Percentiles rank a stretch among this genome's conserved stretches.
phyloP scores from a whole-genome alignment of 331 rosid species.

The Prunus yedoensis region DNA sequence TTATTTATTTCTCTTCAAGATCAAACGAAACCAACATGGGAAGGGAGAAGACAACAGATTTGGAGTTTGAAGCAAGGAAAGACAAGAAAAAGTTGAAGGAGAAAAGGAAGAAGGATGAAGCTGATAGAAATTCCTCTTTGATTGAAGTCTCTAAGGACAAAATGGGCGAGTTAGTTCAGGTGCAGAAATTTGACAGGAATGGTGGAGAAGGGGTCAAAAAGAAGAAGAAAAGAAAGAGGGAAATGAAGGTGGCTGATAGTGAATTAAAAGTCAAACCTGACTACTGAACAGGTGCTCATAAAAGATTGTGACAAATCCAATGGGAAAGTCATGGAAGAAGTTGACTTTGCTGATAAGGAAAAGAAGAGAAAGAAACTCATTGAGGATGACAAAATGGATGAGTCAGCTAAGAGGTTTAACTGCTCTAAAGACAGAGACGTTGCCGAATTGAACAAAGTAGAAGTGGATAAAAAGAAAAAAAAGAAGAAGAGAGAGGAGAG shows the following conservation, averaged over 20 bases:
- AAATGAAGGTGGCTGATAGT: neutral
- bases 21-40: neutral
- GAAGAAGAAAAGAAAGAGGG: slow-evolving; percentile 22
- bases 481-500: slow-evolving; percentile 22
- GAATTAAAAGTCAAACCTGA: neutral
- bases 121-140: neutral
- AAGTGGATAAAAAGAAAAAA: neutral
- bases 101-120: slow-evolving; percentile 15
- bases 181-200: neutral
- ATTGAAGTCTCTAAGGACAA: slow-evolving; percentile 5
- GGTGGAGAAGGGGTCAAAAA: slow-evolving; percentile 13
- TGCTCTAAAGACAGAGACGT: neutral
- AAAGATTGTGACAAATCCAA: neutral
- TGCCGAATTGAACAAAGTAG: neutral
- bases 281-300: neutral
- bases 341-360: neutral
- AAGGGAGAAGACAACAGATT: neutral
- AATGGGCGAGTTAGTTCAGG: slow-evolving; percentile 6
- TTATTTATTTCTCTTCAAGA: neutral
- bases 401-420: neutral
- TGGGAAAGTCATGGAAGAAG: slow-evolving; percentile 1
- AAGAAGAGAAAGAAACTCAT: neutral
- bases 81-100: slow-evolving; percentile 13
- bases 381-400: neutral
- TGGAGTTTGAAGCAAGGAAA: slow-evolving; percentile 8